A percentile compares a stretch with the other conserved stretches of the same genome.
Evolutionary conservation across 768 basidiomycete species (phyloP).

Genomic region (Clitopilus passeckerianus): DNA sequence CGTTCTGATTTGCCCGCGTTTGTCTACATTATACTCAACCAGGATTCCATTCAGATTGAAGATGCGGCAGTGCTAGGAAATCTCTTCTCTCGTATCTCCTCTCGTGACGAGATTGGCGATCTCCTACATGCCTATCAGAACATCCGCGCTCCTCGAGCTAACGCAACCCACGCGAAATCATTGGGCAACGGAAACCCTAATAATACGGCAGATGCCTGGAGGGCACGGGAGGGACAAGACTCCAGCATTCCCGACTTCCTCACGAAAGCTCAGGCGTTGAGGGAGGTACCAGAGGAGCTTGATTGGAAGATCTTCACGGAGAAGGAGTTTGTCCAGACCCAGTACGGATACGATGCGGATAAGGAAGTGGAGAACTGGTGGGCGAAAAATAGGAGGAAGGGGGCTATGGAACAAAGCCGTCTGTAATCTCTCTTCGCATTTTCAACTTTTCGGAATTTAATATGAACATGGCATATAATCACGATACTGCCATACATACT

Average conservation of each 20-base stretch:
- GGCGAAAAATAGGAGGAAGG: conserved; percentile 26
- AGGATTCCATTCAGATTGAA: conserved; percentile 50
- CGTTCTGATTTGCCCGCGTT: too few species aligned
- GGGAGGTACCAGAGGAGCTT: conserved; percentile 33
- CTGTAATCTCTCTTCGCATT: too few species aligned
- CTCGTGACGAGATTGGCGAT: conserved; percentile 40
- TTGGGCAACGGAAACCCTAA: conserved; percentile 33
- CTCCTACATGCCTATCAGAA: conserved; percentile 55
- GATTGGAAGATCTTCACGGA: conserved; percentile 38
- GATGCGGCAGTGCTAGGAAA: conserved; percentile 58
- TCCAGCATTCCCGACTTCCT: conserved; percentile 16
- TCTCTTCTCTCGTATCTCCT: conserved; percentile 48
- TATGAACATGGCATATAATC: too few species aligned
- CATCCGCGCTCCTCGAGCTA: conserved; percentile 46
- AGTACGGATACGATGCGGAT: conserved; percentile 46
- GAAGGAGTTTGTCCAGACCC: conserved; percentile 49
- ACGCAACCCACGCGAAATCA: conserved; percentile 36
- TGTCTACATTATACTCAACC: conserved; percentile 21
- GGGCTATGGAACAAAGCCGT: too few species aligned
- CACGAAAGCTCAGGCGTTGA: conserved; percentile 10
- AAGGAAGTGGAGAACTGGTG: conserved; percentile 64
- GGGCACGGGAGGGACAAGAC: conserved; percentile 40
- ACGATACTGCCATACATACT: too few species aligned
- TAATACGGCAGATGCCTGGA: conserved; percentile 37
- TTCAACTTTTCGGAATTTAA: too few species aligned